phyloP scores from a whole-genome alignment of 2,329 filamentous ascomycete species.

The Xylogone sp. region DNA sequence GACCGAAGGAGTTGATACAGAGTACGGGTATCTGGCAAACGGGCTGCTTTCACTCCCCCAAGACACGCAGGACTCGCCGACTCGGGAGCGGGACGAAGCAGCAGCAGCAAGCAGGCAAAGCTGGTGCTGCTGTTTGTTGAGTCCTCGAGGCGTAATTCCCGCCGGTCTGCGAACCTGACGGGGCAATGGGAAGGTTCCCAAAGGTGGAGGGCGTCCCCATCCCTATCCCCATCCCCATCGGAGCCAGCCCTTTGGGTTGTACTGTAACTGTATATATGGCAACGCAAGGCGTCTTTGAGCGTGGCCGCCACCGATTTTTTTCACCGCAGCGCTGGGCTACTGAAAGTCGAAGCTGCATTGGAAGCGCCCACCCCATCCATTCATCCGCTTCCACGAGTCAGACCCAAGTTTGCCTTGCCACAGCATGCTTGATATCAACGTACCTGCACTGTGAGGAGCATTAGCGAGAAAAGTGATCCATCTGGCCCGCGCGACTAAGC shows the following conservation, averaged over 20 bases:
- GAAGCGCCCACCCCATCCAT: slow-evolving; percentile 2
- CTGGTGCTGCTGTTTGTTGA: no score
- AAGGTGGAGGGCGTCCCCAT: no score
- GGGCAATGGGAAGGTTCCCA: no score
- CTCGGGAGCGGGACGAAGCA: no score
- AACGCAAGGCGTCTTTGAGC: neutral
- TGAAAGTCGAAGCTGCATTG: neutral
- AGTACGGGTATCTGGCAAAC: neutral
- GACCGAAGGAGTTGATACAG: no score
- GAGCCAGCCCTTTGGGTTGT: no score
- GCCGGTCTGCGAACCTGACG: no score
- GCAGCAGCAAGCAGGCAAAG: no score
- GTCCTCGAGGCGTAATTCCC: no score
- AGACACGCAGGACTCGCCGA: no score
- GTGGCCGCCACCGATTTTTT: neutral
- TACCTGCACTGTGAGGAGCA: neutral
- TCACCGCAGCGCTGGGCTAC: neutral
- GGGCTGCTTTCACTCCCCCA: neutral
- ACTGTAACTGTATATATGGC: no score
- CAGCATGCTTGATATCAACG: neutral
- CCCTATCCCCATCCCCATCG: no score
- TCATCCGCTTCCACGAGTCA: slow-evolving; percentile 7
- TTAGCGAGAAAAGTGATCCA: neutral
- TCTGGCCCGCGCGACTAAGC: neutral
- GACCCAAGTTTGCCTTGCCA: neutral